Evolutionary conservation across 768 basidiomycete species (phyloP).

Genomic region (Fistulinella prunicolor): DNA sequence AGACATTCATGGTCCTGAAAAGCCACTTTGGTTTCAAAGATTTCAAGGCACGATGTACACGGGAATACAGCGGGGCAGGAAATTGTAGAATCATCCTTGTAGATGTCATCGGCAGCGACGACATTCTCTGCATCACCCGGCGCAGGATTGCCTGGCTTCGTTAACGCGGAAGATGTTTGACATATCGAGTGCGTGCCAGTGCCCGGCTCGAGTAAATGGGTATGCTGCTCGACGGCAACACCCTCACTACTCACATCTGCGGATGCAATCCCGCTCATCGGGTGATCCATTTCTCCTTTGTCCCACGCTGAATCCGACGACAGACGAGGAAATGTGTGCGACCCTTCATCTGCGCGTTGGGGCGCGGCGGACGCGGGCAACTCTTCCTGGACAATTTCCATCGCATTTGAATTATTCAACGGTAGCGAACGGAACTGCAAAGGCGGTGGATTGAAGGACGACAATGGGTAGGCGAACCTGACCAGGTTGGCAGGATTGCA

Average conservation of each 20-base stretch:
- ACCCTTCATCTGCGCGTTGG: not conserved
- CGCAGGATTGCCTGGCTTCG: not conserved
- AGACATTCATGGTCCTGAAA: constrained; percentile 18
- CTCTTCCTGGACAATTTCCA: not conserved
- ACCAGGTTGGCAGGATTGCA: constrained; percentile 1
- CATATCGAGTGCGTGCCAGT: constrained; percentile 12
- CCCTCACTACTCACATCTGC: too few relatives aligned
- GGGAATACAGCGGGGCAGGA: not conserved
- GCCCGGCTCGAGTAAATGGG: not conserved
- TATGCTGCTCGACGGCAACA: too few relatives aligned
- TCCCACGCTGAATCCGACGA: constrained; percentile 5
- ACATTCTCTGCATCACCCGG: not conserved
- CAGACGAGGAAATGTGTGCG: not conserved
- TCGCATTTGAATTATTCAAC: not conserved
- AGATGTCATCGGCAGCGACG: not conserved
- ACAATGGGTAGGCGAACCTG: not conserved
- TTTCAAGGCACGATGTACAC: constrained; percentile 16
- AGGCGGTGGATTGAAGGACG: not conserved
- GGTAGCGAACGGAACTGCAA: not conserved
- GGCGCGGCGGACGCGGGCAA: not conserved
- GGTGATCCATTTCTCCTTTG: constrained; percentile 8
- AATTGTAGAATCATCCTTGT: not conserved
- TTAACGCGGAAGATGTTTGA: not conserved
- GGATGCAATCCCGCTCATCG: not conserved
- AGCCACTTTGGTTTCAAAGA: constrained; percentile 12